These are phyloP conservation scores for Hypomyces rosellus DNA, from an alignment of 2,329 filamentous ascomycete species.

Conservation along the genomic window DNA sequence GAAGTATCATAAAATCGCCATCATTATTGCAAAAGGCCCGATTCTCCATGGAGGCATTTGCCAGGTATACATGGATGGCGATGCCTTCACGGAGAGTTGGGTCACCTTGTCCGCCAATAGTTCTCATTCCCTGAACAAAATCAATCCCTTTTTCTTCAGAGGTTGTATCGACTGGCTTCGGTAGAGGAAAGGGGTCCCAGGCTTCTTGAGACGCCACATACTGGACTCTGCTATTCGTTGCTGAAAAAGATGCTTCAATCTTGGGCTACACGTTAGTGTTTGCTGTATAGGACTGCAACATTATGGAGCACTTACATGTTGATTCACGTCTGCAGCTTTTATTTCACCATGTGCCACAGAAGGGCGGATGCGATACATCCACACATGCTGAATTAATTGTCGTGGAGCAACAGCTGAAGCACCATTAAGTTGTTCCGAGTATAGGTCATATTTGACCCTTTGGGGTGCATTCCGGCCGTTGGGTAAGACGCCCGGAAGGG, in stretches of 20 bases:
- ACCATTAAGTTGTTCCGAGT: slow-evolving; percentile 44
- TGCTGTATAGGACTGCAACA: slow-evolving; percentile 26
- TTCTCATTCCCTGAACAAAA: no score
- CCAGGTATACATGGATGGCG: slow-evolving; percentile 13
- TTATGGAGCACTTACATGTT: slow-evolving; percentile 16
- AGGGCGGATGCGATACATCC: slow-evolving; percentile 28
- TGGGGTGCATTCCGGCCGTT: slow-evolving; percentile 39
- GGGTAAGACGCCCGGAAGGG: slow-evolving; percentile 39
- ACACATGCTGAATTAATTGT: slow-evolving; percentile 25
- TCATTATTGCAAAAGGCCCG: slow-evolving; percentile 42
- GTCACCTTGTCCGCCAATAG: no score
- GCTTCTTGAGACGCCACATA: no score
- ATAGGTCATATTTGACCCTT: slow-evolving; percentile 34
- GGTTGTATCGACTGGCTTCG: no score
- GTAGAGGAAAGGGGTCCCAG: no score
- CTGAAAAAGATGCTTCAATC: no score
- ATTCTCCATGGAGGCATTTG: slow-evolving; percentile 37
- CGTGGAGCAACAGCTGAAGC: slow-evolving; percentile 28
- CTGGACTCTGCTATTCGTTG: no score
- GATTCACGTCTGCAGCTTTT: slow-evolving; percentile 18
- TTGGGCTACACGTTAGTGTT: no score
- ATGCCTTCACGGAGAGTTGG: no score
- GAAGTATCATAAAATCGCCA: slow-evolving; percentile 61
- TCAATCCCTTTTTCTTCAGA: no score
- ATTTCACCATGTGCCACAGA: slow-evolving; percentile 25